A percentile compares a stretch with the other conserved stretches of the same genome.
These are phyloP conservation scores for Uncinocarpus reesii DNA, from an alignment of 2,329 filamentous ascomycete species.

Conservation along the genomic window DNA sequence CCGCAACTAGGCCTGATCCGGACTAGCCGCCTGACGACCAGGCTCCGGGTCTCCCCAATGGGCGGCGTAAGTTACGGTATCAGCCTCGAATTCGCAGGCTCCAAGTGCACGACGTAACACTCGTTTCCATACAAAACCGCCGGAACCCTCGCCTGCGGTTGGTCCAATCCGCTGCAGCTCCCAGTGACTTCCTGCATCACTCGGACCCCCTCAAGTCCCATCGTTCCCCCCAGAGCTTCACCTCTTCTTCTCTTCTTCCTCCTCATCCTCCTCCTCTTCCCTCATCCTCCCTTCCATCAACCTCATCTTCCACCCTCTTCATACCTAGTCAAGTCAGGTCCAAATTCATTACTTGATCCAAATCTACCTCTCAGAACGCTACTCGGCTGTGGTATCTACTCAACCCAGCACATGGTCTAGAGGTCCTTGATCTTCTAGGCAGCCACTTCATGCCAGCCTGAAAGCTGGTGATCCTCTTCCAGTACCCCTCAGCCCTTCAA, in stretches of 20 bases:
- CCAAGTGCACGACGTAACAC: slow-evolving; percentile 3
- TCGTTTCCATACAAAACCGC: slow-evolving; percentile 3
- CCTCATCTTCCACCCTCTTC: slow-evolving; percentile 12
- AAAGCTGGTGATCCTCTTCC: slow-evolving; percentile 14
- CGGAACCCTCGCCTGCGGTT: neutral
- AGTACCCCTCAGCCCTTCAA: neutral
- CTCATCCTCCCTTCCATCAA: slow-evolving; percentile 15
- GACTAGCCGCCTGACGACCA: neutral
- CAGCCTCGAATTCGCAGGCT: slow-evolving; percentile 4
- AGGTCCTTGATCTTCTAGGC: slow-evolving; percentile 1
- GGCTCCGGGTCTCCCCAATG: neutral
- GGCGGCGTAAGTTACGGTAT: slow-evolving; percentile 4
- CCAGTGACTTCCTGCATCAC: neutral
- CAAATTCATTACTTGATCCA: neutral
- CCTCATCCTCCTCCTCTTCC: slow-evolving; percentile 9
- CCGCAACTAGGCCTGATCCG: neutral
- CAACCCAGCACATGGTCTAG: neutral
- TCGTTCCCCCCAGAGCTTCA: slow-evolving; percentile 16
- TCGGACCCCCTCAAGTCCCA: slow-evolving; percentile 11
- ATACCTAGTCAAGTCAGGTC: neutral
- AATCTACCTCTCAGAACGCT: too few relatives aligned
- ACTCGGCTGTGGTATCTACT: neutral
- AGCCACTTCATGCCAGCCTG: slow-evolving; percentile 8
- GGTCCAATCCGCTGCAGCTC: neutral
- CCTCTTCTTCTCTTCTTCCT: slow-evolving; percentile 16